Base-by-base conservation (phyloP, 108 stramenopile genomes). In the Fragilaria radians region DNA sequence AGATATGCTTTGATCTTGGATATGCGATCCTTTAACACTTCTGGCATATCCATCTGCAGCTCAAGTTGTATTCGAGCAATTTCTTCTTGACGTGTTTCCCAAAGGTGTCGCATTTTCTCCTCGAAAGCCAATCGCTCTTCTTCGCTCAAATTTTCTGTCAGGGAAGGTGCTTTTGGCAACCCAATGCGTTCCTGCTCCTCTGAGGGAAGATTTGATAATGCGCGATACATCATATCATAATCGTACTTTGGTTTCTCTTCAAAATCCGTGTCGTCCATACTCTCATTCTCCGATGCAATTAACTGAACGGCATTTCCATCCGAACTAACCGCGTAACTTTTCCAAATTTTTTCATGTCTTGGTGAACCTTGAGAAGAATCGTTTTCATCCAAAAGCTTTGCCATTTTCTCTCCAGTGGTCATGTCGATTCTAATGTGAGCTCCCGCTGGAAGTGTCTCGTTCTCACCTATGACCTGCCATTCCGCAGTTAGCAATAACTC, bases 341-440 rank as follows among this genome's bases (percentile, higher is more conserved):
- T n/a, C n/a, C n/a, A 1, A 28, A 7, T 14, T 23, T 76, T 42
- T 47, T 61, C 54, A 52, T 56, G 57, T 30, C 50, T 19, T 9
- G 5, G 21, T 46, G n/a, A 33, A 19, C 28, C 57, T 65, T 56
- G 61, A 7, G 52, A 28, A 21, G 62, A 48, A 48, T 76, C 65
- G 54, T 72, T 64, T 5, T 81, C 77, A 28, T 61, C 52, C 3
- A 65, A 46, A 0, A 83, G 49, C 59, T 87, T 89, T 51, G 76
- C 92, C 88, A 86, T 88, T 32, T 80, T 80, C 77, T 91, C 81
- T 34, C 90, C 90, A 36, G 86, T 91, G 19, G 72, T 74, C 76
- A 91, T 67, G 59, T 91, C 90, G 51, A 91, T 76, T 33, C 76
- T 62, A n/a, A 91, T 68, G 49, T 91, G 90, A 61, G 85, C 52